A percentile compares a stretch with the other conserved stretches of the same genome.
phyloP scores from a whole-genome alignment of 805 yeast genomes.

The Kodamaea kakaduensis region DNA sequence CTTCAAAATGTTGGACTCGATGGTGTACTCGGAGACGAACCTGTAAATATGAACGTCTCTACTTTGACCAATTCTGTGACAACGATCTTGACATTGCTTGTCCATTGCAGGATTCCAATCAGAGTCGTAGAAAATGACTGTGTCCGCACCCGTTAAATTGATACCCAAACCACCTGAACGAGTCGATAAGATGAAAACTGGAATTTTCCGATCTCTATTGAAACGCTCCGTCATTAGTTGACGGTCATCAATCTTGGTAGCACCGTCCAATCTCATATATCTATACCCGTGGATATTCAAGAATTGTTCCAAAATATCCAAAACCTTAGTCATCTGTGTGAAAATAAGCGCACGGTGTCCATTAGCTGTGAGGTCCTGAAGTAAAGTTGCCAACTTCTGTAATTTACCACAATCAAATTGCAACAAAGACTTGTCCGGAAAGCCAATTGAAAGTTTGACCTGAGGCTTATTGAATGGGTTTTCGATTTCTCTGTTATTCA shows the following conservation, averaged over 20 bases:
- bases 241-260: constrained; percentile 95
- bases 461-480: constrained; percentile 74
- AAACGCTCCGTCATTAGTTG: constrained; percentile 91
- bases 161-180: constrained; percentile 99
- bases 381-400: constrained; percentile 72
- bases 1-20: constrained; percentile 88
- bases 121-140: constrained; percentile 95
- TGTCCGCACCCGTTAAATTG: constrained; percentile 96
- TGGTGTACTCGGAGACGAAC: constrained; percentile 92
- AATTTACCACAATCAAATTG: constrained; percentile 97
- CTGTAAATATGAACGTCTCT: constrained; percentile 97
- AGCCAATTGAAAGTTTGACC: constrained; percentile 83
- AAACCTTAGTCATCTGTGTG: constrained; percentile 96
- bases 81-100: constrained; percentile 97
- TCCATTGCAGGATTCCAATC: constrained; percentile 99
- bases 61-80: constrained; percentile 98
- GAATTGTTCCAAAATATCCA: constrained; percentile 90
- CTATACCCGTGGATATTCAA: constrained; percentile 91
- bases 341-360: constrained; percentile 95
- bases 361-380: constrained; percentile 72
- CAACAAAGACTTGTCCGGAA: constrained; percentile 88
- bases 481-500: constrained; percentile 40
- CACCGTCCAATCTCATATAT: constrained; percentile 94
- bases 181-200: constrained; percentile 88
- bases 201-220: constrained; percentile 78